A percentile compares a stretch with the other conserved stretches of the same genome.
Conservation (phyloP, 169 alveolate species). For the Plasmodium blacklocki region DNA sequence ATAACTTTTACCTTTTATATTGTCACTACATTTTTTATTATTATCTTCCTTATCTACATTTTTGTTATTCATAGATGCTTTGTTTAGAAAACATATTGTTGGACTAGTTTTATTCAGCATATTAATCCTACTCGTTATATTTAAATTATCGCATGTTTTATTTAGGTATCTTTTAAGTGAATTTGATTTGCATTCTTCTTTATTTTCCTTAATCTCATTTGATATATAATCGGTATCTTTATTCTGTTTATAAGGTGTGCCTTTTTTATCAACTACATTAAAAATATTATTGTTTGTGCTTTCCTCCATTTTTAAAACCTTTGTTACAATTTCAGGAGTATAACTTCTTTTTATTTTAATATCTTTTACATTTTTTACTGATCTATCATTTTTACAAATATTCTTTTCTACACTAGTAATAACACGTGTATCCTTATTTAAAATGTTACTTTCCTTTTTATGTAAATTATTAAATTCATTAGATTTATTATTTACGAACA, state of each 20-base stretch:
- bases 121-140: constrained; percentile 6
- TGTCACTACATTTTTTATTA: neutral
- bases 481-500: too few relatives aligned
- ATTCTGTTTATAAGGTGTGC: neutral
- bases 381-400: neutral
- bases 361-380: neutral
- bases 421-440: neutral
- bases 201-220: neutral
- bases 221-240: neutral
- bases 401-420: neutral
- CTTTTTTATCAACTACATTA: constrained; percentile 4
- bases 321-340: neutral
- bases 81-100: constrained; percentile 18
- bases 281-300: neutral
- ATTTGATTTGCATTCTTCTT: neutral
- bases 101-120: constrained; percentile 2
- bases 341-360: neutral
- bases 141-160: constrained; percentile 15
- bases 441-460: neutral
- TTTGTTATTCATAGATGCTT: neutral
- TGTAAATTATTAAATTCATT: too few relatives aligned
- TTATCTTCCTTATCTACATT: neutral
- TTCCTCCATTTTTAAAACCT: neutral
- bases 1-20: constrained; percentile 8
- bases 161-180: neutral